Percentiles rank a stretch among this genome's conserved stretches.
phyloP scores from a whole-genome alignment of 2,329 filamentous ascomycete species.

The Claviceps lovelessii region DNA sequence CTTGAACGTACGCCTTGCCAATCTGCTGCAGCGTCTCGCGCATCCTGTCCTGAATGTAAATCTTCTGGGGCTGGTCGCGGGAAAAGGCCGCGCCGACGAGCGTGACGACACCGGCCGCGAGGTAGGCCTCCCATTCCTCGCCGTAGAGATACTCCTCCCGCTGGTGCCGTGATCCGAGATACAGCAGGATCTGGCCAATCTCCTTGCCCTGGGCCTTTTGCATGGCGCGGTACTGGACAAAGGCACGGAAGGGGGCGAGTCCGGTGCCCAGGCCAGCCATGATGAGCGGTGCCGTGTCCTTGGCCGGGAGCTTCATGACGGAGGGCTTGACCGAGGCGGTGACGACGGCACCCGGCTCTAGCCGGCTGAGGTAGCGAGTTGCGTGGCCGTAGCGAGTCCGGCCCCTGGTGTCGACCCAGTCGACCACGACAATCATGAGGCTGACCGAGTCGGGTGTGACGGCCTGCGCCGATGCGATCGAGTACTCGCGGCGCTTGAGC shows the following conservation, averaged over 20 bases:
- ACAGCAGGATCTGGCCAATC: constrained; percentile 83
- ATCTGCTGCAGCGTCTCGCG: constrained; percentile 73
- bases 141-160: constrained; percentile 98
- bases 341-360: constrained; percentile 62
- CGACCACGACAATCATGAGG: constrained; percentile 92
- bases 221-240: constrained; percentile 94
- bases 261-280: constrained; percentile 98
- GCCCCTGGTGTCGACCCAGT: constrained; percentile 81
- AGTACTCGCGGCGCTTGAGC: constrained; percentile 95
- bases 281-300: constrained; percentile 83
- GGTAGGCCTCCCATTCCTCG: constrained; percentile 98
- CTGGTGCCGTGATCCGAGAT: constrained; percentile 94
- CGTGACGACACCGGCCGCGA: constrained; percentile 89
- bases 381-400: constrained; percentile 87
- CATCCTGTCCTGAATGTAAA: constrained; percentile 99
- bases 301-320: constrained; percentile 93
- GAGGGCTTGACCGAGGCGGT: constrained; percentile 94
- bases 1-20: constrained; percentile 67
- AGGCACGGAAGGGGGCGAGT: constrained; percentile 96
- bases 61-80: constrained; percentile 93
- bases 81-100: constrained; percentile 88
- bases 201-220: constrained; percentile 95
- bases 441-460: constrained; percentile 82
- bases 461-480: constrained; percentile 94
- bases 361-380: constrained; percentile 70